phyloP scores from a whole-genome alignment of 331 rosid genomes.

The Stylosanthes scabra region DNA sequence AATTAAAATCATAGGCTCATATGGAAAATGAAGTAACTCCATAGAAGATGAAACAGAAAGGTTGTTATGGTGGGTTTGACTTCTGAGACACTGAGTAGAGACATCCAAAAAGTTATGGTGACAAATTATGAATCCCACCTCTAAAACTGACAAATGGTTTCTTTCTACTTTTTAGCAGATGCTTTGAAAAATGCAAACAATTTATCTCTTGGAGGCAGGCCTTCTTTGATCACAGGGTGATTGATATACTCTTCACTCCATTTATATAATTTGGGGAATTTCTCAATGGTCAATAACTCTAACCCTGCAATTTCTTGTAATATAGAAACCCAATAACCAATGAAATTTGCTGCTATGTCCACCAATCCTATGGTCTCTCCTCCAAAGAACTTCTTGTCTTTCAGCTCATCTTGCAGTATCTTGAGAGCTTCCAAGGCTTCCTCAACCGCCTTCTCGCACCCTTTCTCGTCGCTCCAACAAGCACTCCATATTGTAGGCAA shows the following conservation, averaged over 20 bases:
- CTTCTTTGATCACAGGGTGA: constrained; percentile 48
- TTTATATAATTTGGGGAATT: constrained; percentile 54
- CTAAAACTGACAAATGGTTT: background rate
- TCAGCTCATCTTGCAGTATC: constrained; percentile 55
- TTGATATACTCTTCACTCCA: constrained; percentile 59
- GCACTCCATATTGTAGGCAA: constrained; percentile 49
- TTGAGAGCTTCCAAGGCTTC: constrained; percentile 56
- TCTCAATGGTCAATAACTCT: constrained; percentile 49
- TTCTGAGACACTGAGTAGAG: too few relatives aligned
- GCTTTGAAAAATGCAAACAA: constrained; percentile 43
- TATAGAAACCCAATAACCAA: constrained; percentile 55
- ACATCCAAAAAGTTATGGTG: constrained; percentile 1
- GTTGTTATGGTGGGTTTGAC: too few relatives aligned
- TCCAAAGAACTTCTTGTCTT: constrained; percentile 63
- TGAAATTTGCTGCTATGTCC: constrained; percentile 58
- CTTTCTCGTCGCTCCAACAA: constrained; percentile 55
- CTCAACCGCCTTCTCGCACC: constrained; percentile 53
- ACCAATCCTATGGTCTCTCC: constrained; percentile 67
- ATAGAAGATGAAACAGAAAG: too few relatives aligned
- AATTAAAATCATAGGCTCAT: too few relatives aligned
- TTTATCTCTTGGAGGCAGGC: constrained; percentile 56
- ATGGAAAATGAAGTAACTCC: too few relatives aligned
- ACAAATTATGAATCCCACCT: background rate
- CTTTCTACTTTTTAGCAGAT: constrained; percentile 36
- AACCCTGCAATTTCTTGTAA: constrained; percentile 58